Evolutionary conservation across 2,329 filamentous ascomycete species (phyloP), one percentile per base, ranked within the genome.

Genomic region (Xylariaceae sp.): DNA sequence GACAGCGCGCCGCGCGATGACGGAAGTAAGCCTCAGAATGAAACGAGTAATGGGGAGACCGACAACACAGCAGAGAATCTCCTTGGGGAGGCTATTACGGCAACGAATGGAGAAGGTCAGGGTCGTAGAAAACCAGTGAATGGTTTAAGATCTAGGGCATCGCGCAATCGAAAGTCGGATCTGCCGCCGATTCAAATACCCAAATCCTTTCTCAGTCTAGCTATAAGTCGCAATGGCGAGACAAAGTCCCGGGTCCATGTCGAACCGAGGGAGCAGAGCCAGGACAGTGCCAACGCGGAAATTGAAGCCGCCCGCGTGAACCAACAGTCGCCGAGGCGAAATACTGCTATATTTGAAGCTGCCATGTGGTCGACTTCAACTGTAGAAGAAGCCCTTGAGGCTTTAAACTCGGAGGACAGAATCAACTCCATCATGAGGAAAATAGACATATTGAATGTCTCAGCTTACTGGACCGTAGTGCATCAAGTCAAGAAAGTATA

Each of bases 131-230:
- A 48, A 50, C 49, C 63, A 3, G 27, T 44, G n/a, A 44, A 52
- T 30, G 54, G 61, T n/a, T 51, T 61, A 36, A 63, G 55, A 46
- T 58, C 59, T 24, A 59, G 67, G n/a, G 48, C 58, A 6, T 20
- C 54, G 57, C 64, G 63, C 40, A 58, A 54, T 60, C 61, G 59
- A 64, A 63, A 70, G 68, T 69, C 71, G 27, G 70, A 74, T 37
- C 60, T 83, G 9, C 81, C 81, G n/a, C 73, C 77, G 2, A 72
- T 83, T 18, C 73, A 77, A 43, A 71, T 89, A 11, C 84, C 86
- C 0, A 69, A 75, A 50, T 80, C 76, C 69, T 89, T 88, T 57
- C 69, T 83, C 47, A 70, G 78, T 32, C 68, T 73, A 16, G 81
- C 81, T 49, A 76, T 88, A 23, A 66, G 67, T 40, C 63, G 77